Percentiles rank a stretch among this genome's conserved stretches.
These are phyloP conservation scores for Rhynchospora tenuis DNA, from an alignment of 176 grass and related monocot genomes.

Conservation along the genomic window DNA sequence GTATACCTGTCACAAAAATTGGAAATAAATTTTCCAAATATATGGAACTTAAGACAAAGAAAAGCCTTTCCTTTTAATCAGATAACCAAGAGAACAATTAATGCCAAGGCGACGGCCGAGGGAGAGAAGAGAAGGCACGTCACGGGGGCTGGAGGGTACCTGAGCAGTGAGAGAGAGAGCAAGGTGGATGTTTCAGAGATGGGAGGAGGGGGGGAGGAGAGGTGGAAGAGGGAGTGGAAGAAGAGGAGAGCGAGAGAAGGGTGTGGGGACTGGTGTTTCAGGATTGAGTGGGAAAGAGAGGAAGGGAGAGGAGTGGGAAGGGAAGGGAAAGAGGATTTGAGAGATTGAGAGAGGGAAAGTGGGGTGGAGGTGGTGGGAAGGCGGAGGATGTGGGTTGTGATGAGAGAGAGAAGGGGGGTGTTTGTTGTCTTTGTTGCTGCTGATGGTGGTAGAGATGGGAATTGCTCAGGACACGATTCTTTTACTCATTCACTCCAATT, in stretches of 20 bases:
- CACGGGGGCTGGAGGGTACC: slow-evolving; percentile 39
- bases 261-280: slow-evolving; percentile 78
- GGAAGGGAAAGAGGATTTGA: slow-evolving; percentile 18
- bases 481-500: too few relatives aligned
- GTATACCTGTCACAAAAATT: slow-evolving; percentile 35
- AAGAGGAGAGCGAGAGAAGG: slow-evolving; percentile 78
- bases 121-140: slow-evolving; percentile 48
- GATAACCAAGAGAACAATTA: too few relatives aligned
- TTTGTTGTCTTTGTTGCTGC: neutral
- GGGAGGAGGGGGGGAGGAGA: slow-evolving; percentile 35
- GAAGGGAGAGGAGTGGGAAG: slow-evolving; percentile 19
- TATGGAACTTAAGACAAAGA: too few relatives aligned
- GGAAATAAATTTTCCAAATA: too few relatives aligned
- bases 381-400: slow-evolving; percentile 39
- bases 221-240: slow-evolving; percentile 70
- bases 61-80: too few relatives aligned
- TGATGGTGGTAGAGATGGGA: neutral
- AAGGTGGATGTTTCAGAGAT: slow-evolving; percentile 56
- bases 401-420: slow-evolving; percentile 21
- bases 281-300: slow-evolving; percentile 41
- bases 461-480: too few relatives aligned
- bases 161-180: slow-evolving; percentile 75
- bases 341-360: slow-evolving; percentile 46
- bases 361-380: slow-evolving; percentile 39
- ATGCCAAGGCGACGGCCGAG: slow-evolving; percentile 39